These are phyloP conservation scores for Salvia miltiorrhiza DNA, from an alignment of 257 asterid genomes.

Conservation along the genomic window DNA sequence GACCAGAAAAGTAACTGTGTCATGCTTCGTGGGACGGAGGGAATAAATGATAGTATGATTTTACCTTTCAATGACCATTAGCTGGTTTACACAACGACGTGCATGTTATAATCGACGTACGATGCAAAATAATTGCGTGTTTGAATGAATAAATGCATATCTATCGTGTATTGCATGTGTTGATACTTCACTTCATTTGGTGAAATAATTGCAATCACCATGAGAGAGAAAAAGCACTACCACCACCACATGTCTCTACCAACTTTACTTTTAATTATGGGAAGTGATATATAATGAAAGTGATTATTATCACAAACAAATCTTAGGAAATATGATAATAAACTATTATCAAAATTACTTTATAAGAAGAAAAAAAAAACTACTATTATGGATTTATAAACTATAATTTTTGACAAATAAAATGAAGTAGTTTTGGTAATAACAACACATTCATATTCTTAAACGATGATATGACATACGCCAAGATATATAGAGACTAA, in stretches of 20 bases:
- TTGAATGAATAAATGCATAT: not conserved
- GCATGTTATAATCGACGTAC: not conserved
- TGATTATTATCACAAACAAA: not conserved
- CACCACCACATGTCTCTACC: constrained; percentile 16
- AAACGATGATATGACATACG: not conserved
- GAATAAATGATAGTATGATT: too few species aligned
- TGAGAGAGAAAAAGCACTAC: constrained; percentile 2
- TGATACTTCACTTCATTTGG: too few species aligned
- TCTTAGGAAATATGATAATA: not conserved
- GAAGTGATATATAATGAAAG: not conserved
- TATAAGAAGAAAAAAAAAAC: not conserved
- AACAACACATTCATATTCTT: not conserved
- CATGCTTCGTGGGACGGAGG: too few species aligned
- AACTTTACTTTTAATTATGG: constrained; percentile 14
- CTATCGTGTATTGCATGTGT: too few species aligned
- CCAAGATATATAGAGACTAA: not conserved
- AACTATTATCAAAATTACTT: not conserved
- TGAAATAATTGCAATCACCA: not conserved
- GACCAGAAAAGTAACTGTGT: too few species aligned
- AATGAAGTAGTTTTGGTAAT: too few species aligned
- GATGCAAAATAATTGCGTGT: constrained; percentile 7
- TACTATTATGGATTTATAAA: not conserved
- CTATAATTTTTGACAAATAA: too few species aligned
- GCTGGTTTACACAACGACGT: not conserved
- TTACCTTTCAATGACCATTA: not conserved